Conservation (phyloP, 208 protist genomes). For the Blastocrithidia nonstop region DNA sequence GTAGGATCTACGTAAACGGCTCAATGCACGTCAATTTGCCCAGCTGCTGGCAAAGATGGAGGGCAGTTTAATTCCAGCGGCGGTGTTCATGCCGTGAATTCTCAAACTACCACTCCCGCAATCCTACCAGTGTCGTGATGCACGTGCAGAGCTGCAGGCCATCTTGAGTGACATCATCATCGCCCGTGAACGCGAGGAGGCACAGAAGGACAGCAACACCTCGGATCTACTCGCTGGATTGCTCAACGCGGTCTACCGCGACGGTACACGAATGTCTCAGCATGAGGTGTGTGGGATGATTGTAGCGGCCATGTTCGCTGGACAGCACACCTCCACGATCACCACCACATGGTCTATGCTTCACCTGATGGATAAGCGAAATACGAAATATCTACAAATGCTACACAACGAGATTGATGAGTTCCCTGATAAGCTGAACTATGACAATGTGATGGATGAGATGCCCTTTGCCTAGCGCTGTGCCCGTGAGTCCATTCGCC, state of each 20-base stretch:
- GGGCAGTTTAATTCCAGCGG: constrained; percentile 61
- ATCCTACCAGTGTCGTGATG: constrained; percentile 63
- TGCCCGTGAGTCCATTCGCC: constrained; percentile 82
- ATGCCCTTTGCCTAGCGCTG: constrained; percentile 79
- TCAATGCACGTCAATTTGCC: constrained; percentile 62
- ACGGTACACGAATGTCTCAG: constrained; percentile 71
- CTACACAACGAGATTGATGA: constrained; percentile 60
- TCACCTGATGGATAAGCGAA: constrained; percentile 53
- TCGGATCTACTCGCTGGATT: constrained; percentile 77
- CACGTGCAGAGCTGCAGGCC: constrained; percentile 67
- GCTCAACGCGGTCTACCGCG: constrained; percentile 74
- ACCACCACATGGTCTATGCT: constrained; percentile 84
- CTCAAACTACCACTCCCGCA: constrained; percentile 67
- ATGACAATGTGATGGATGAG: constrained; percentile 81
- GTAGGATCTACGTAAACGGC: constrained; percentile 74
- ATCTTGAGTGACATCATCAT: constrained; percentile 80
- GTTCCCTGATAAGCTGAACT: constrained; percentile 69
- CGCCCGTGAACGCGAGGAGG: constrained; percentile 66
- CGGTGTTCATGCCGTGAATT: constrained; percentile 67
- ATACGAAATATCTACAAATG: constrained; percentile 39
- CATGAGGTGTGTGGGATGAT: constrained; percentile 87
- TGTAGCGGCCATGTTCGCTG: constrained; percentile 86
- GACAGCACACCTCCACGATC: constrained; percentile 88
- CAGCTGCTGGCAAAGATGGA: constrained; percentile 77
- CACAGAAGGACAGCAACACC: constrained; percentile 51